Evolutionary conservation across 129 eudicot genomes (phyloP).

Genomic region (Solidago caesia): DNA sequence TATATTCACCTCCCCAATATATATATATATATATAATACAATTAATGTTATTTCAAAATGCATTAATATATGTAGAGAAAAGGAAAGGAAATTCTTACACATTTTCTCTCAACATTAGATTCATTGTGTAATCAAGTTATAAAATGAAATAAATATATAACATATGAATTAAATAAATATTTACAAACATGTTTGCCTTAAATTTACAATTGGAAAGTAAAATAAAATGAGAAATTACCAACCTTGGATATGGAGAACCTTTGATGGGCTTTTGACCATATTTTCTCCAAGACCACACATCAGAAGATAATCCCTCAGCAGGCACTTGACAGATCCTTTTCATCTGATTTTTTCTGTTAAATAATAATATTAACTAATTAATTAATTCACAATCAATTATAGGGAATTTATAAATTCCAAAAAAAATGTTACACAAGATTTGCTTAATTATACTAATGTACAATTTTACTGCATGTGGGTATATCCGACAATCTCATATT

Average conservation of each 20-base stretch:
- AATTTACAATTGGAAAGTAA: not conserved
- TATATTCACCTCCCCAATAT: too few relatives aligned
- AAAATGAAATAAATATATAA: not conserved
- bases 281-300: conserved; percentile 99
- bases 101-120: not conserved
- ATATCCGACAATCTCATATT: conserved; percentile 24
- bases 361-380: conserved; percentile 13
- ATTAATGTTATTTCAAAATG: too few relatives aligned
- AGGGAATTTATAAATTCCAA: not conserved
- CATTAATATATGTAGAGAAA: too few relatives aligned
- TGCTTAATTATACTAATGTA: not conserved
- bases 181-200: not conserved
- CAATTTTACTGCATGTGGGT: conserved; percentile 29
- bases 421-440: not conserved
- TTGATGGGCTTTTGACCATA: conserved; percentile 99
- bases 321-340: conserved; percentile 92
- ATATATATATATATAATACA: too few relatives aligned
- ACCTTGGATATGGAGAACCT: conserved; percentile 99
- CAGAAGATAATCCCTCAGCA: conserved; percentile 89
- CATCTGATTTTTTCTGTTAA: conserved; percentile 72
- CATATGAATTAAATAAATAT: not conserved
- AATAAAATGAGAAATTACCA: conserved; percentile 22
- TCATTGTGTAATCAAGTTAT: not conserved
- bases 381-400: not conserved
- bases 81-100: not conserved